Evolutionary conservation across 2,329 filamentous ascomycete species (phyloP), one percentile per base, ranked within the genome.

Genomic region (Arachnomyces sp.): DNA sequence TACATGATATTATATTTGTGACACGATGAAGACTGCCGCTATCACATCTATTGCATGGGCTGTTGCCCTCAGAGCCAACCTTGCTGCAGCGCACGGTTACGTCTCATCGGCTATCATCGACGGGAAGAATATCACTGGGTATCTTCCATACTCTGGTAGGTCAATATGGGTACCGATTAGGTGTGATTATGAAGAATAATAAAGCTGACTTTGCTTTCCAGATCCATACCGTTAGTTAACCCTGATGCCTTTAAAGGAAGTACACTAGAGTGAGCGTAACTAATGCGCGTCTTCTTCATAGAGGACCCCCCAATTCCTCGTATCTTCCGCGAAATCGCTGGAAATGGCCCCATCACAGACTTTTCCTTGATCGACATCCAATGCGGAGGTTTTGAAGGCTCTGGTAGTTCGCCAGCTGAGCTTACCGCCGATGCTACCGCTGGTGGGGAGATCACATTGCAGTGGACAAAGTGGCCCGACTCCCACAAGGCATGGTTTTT

Each of bases 311-410:
- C 40, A 34, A 71, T 72, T 12, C 48, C 71, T 32, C 66, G 74
- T n/a, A 71, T 79, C 53, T 75, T 75, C n/a, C 72, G 76, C 13
- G 62, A 65, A 6, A 69, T 80, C 41, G 67, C 73, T 43, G 75
- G 75, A 29, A 78, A 79, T 55, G 75, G 77, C 3, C 75, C 76
- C 1, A 68, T 80, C 15, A 59, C 72, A 41, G 70, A 79, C 41
- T 54, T 78, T 6, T 67, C 66, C 2, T 62, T 66, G 9, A 63
- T 69, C 41, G 76, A 79, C 45, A 39, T 80, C 6, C 74, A 78
- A 52, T 80, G 77, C 59, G 71, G 71, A 34, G 59, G 48, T 9
- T 51, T 37, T 6, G 40, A 41, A 28, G 36, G 65, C 40, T 52
- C 59, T 4, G 75, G 72, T 13, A 72, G 72, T 5, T 53, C 58